Evolutionary conservation across 139 green algal species (phyloP).

Genomic region (Closterium sp.): DNA sequence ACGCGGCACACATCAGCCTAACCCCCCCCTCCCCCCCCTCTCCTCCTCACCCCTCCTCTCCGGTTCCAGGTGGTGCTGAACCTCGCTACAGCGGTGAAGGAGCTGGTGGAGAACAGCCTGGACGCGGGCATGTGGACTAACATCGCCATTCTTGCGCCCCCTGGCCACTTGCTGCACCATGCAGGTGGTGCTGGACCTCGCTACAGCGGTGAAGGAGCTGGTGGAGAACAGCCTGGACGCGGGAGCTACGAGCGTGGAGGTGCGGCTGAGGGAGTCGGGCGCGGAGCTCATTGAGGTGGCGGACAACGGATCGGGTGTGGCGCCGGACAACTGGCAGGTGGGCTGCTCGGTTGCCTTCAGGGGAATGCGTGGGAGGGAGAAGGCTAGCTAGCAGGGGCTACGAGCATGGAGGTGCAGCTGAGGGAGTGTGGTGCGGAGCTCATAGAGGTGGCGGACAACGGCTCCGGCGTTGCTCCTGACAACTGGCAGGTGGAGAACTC

Average conservation of each 20-base stretch:
- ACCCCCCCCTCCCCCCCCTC: background rate
- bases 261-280: constrained; percentile 85
- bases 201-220: constrained; percentile 83
- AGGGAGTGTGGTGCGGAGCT: constrained; percentile 81
- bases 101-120: constrained; percentile 95
- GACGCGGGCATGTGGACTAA: constrained; percentile 62
- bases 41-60: background rate
- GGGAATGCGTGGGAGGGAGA: too few relatives aligned
- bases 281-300: constrained; percentile 85
- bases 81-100: constrained; percentile 63
- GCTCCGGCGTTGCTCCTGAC: constrained; percentile 67
- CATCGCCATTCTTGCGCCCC: too few relatives aligned
- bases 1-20: too few relatives aligned
- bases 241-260: too few relatives aligned
- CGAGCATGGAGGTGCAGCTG: constrained; percentile 43
- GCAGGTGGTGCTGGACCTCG: constrained; percentile 79
- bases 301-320: constrained; percentile 90
- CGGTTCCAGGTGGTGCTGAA: constrained; percentile 81
- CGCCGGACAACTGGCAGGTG: constrained; percentile 62
- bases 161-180: background rate
- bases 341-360: too few relatives aligned
- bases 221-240: constrained; percentile 86
- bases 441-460: constrained; percentile 97
- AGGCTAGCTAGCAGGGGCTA: too few relatives aligned
- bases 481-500: constrained; percentile 58